Evolutionary conservation across 768 basidiomycete genomes (phyloP).

Genomic region (Hemileccinum rubropunctum): DNA sequence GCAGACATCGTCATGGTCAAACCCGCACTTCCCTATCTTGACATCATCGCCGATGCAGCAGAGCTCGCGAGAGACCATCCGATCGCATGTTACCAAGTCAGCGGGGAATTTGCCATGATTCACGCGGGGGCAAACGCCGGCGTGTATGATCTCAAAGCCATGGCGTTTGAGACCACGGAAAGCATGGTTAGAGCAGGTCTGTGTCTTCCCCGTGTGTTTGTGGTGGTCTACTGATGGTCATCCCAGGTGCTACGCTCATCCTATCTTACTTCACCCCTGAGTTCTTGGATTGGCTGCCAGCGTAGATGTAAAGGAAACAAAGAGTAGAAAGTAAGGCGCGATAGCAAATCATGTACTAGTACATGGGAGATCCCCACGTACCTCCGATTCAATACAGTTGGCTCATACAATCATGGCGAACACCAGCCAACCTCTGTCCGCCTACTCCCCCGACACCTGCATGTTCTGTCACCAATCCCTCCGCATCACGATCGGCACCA

Average conservation of each 20-base stretch:
- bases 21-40: constrained; percentile 92
- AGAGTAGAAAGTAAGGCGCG: background rate
- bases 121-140: constrained; percentile 91
- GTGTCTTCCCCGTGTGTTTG: constrained; percentile 21
- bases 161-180: constrained; percentile 94
- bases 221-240: constrained; percentile 6
- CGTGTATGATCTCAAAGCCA: constrained; percentile 85
- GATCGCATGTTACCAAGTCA: constrained; percentile 96
- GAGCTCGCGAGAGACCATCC: constrained; percentile 82
- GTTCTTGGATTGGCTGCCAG: constrained; percentile 82
- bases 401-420: constrained; percentile 1
- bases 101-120: constrained; percentile 97
- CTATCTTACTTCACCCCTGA: constrained; percentile 96
- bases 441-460: constrained; percentile 24
- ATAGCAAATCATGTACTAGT: background rate
- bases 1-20: constrained; percentile 99
- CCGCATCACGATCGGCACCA: constrained; percentile 5
- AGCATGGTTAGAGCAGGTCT: constrained; percentile 89
- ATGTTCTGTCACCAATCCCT: constrained; percentile 23
- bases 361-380: too few species aligned
- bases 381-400: too few species aligned
- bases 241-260: constrained; percentile 82
- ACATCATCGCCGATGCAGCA: constrained; percentile 88
- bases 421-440: constrained; percentile 1
- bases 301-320: constrained; percentile 6